Base-by-base conservation (phyloP, 345 rosid species). In the Mallotus nudiflorus region DNA sequence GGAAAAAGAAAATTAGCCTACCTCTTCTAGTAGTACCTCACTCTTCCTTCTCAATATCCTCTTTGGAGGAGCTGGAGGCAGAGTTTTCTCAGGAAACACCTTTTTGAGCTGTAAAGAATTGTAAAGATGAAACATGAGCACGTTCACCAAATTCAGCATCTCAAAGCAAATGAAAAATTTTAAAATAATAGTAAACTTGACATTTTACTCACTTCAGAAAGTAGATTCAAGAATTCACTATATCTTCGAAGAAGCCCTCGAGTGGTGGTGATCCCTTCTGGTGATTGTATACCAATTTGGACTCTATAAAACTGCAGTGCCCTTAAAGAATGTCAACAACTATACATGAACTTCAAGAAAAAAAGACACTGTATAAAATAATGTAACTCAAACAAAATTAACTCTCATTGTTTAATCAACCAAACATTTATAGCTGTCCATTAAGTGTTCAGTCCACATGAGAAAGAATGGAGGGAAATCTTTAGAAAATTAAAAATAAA, bases 221-320 rank as follows among this genome's bases (percentile, higher is more conserved):
- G 72, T 70, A 95, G 77, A 68, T 82, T 84, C 78, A 90, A 78
- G 81, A 95, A 95, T 73, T 95, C 94, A 83, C 94, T 92, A 78
- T 84, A 95, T 85, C 98, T 85, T 72, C 88, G 84, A 55, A 86
- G 81, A 81, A 89, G 73, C 61, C 77, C 84, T 72, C 81, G 77
- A 46, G 70, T 73, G 14, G 85, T 79, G 54, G 97, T 89, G 75
- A 89, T 58, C 55, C 94, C 97, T 67, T 90, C 88, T 2, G 96
- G 99, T 25, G 98, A 92, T 69, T 86, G 98, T 69, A 95, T 62
- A 28, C 96, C 98, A 78, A 90, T 82, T 84, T 85, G 96, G 87
- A 95, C 96, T 78, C 88, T 87, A 79, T 83, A 95, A 82, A 92
- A 92, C 99, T 95, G 92, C 16, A 29, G 40, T 29, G 49, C 63